Evolutionary conservation across 305 asterid species (phyloP), one percentile per base, ranked within the genome.

Genomic region (Fraxinus greggii): DNA sequence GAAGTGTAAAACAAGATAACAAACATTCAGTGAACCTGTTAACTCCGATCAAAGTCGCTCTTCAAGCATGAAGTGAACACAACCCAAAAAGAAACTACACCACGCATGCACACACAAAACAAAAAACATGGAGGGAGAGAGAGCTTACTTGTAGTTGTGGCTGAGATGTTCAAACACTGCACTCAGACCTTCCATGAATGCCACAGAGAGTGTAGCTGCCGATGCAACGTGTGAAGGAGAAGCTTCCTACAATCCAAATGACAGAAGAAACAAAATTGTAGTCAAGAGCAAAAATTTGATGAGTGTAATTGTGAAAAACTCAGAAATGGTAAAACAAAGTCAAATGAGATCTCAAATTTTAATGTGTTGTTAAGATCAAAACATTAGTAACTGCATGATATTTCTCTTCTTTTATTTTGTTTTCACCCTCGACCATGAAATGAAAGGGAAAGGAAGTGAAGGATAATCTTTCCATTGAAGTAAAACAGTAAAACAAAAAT

Each of bases 201-300:
- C 99, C 42, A 95, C 97, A 33, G 99, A 95, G 79, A 95, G 93
- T 26, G 97, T 92, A 87, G 99, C 97, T 72, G 99, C 97, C 2
- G 97, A 94, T 83, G 99, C 99, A 74, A 95, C 98, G 54, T 92
- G 97, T 65, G 98, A 91, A 45, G 99, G 91, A 83, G 95, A 89
- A 65, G 97, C 48, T 86, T 94, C 98, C 99, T 95, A 86, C 84
- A 82, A 75, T 9, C 65, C 40, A 31, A 73, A 76, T 45, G 73
- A 74, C 29, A 35, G 21, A 24, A 76, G 26, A 74, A 76, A 59
- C 32, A 38, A 51, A 29, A 63, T 70, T 74, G 29, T 7, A 56
- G 73, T 80, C 35, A 17, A 61, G 21, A 23, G 72, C 72, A 9
- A 23, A 63, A 23, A 3, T 23, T 23, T 24, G 72, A 63, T 29